Evolutionary conservation across 1,284 basidiomycete species (phyloP), one percentile per base, ranked within the genome.

Genomic region (Ceratobasidium sp.): DNA sequence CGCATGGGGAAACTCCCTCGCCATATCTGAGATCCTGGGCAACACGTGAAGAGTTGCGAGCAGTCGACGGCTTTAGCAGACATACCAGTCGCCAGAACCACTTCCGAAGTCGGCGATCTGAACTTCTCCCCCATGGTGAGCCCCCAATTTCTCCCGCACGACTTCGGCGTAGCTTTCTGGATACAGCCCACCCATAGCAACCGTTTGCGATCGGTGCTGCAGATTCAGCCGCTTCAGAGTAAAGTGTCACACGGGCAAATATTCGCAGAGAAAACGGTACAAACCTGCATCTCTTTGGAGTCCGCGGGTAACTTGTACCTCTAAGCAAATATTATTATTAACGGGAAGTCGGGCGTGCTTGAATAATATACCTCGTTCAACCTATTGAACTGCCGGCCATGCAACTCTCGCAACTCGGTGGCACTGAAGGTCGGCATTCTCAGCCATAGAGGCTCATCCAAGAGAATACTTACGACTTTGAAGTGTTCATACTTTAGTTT

Each of bases 11-110:
- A 51, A 76, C 53, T 59, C 62, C 13, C 31, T 54, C 2, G 75
- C 75, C 75, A 76, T 76, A 19, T 63, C 71, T 9, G 27, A 19
- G 1, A 54, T 54, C 75, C 75, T 74, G 53, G 19, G 34, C 19
- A 58, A 49, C 51, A 29, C 37, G 11, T 3, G 34, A 24, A 8
- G 34, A 2, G 34, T 8, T 34, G 34, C 8, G 34, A 34, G 8
- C 4, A 8, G 34, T 8, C 8, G 8, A 34, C 8, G 34, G 34
- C 34, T 8, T 34, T 34, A 8, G 34, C 8, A 34, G 8, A 34
- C 34, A 39, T 39, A 61, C 58, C 58, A 61, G 34, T 46, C 41
- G n/a, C 41, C 34, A 8, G 39, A 39, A 16, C 37, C 37, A 27
- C 29, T 63, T 43, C 69, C 69, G 6, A 73, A 27, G 29, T 73